Conservation (phyloP, 2,329 filamentous ascomycete species). For the Diatrype stigma region DNA sequence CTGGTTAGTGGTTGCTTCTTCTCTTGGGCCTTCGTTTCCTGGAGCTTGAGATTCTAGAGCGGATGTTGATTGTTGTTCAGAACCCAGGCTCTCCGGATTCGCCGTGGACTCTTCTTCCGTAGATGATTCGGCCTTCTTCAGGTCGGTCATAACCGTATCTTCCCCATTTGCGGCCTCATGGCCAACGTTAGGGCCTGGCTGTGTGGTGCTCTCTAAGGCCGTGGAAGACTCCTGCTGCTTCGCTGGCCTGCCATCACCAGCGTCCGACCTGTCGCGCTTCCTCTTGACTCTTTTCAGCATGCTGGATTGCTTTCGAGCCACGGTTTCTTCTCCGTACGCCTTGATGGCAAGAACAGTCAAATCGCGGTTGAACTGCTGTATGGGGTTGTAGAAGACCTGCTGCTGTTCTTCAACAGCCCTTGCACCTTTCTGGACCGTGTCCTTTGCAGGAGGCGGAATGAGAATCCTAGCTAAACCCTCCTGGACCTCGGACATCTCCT, state of each 20-base stretch:
- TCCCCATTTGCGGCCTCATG: slow-evolving; percentile 1
- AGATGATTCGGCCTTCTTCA: slow-evolving; percentile 7
- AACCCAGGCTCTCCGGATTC: background rate
- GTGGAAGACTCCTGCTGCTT: slow-evolving; percentile 19
- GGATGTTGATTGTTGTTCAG: slow-evolving; percentile 2
- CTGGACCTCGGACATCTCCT: slow-evolving; percentile 47
- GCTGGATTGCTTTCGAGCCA: slow-evolving; percentile 41
- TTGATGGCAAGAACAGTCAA: slow-evolving; percentile 89
- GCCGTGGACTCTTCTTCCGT: slow-evolving; percentile 1
- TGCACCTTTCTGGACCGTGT: slow-evolving; percentile 27
- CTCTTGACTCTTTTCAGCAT: slow-evolving; percentile 42
- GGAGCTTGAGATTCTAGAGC: slow-evolving; percentile 8
- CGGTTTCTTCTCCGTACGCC: slow-evolving; percentile 71
- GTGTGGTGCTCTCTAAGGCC: slow-evolving; percentile 4
- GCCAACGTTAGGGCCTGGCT: slow-evolving; percentile 1
- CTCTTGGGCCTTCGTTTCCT: slow-evolving; percentile 8
- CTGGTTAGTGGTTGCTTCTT: slow-evolving; percentile 9
- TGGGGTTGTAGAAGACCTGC: slow-evolving; percentile 97
- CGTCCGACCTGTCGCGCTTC: slow-evolving; percentile 33
- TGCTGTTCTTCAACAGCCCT: slow-evolving; percentile 56
- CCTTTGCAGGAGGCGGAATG: slow-evolving; percentile 38
- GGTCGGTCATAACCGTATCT: slow-evolving; percentile 16
- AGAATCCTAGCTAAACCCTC: slow-evolving; percentile 57
- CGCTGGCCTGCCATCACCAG: slow-evolving; percentile 14
- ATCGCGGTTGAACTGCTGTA: slow-evolving; percentile 98